A percentile compares a stretch with the other conserved stretches of the same genome.
phyloP scores from a whole-genome alignment of 495 filamentous ascomycete species.

The Neurospora sp. region DNA sequence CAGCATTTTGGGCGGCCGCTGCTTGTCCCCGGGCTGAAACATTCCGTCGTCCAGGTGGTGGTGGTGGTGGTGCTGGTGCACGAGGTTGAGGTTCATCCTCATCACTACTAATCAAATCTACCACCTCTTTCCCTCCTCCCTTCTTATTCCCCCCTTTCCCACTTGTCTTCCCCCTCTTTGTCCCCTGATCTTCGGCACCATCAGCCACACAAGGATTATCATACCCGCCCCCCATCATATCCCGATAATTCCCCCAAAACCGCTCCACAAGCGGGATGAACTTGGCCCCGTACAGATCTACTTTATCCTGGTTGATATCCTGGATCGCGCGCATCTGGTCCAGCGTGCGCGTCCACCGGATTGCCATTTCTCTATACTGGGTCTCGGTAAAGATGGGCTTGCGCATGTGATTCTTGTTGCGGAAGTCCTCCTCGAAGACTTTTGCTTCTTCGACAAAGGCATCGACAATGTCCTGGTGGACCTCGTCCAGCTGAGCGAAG shows the following conservation, averaged over 20 bases:
- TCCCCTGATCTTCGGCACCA: not conserved
- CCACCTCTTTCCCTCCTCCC: not conserved
- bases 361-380: conserved; percentile 73
- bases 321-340: conserved; percentile 56
- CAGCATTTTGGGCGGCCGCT: not conserved
- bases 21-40: not conserved
- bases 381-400: conserved; percentile 67
- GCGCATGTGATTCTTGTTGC: conserved; percentile 51
- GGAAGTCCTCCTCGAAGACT: conserved; percentile 51
- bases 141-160: not conserved
- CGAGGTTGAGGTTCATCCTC: not conserved
- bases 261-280: conserved; percentile 56
- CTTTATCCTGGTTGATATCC: conserved; percentile 59
- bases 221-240: conserved; percentile 36
- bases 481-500: conserved; percentile 38
- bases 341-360: conserved; percentile 52
- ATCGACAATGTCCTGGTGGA: conserved; percentile 44
- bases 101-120: not conserved
- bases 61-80: not conserved
- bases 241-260: conserved; percentile 45
- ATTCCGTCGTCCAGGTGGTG: too few species aligned
- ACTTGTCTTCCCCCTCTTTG: not conserved
- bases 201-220: not conserved
- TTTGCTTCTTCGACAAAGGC: conserved; percentile 66
- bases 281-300: conserved; percentile 53